Conservation (phyloP, 2,329 filamentous ascomycete genomes). For the Fonsecaea pedrosoi region DNA sequence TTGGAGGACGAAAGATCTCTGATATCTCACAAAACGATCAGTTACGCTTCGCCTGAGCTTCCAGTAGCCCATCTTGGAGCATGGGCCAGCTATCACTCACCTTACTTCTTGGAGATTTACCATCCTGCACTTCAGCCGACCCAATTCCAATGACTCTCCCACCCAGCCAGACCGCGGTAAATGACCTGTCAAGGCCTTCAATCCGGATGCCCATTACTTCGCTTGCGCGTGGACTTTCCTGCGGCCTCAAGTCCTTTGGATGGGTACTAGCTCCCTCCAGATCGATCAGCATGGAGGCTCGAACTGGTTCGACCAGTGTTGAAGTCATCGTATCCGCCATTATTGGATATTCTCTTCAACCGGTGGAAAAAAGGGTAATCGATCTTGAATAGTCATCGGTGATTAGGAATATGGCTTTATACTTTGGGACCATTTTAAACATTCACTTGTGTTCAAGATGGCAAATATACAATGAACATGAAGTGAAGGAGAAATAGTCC, state of each 20-base stretch:
- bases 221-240: background rate
- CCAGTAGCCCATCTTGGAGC: background rate
- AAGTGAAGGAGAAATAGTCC: background rate
- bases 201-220: conserved; percentile 10
- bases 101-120: conserved; percentile 18
- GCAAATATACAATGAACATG: background rate
- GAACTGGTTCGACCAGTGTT: conserved; percentile 22
- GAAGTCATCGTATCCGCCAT: background rate
- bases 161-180: conserved; percentile 27
- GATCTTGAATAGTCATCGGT: background rate
- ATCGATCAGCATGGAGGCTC: conserved; percentile 31
- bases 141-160: conserved; percentile 32
- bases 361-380: background rate
- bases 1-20: conserved; percentile 20
- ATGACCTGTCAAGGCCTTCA: conserved; percentile 22
- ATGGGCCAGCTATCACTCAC: conserved; percentile 13
- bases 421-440: background rate
- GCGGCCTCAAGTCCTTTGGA: background rate
- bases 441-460: background rate
- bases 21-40: background rate
- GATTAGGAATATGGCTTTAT: background rate
- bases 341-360: background rate
- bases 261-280: conserved; percentile 12
- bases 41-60: conserved; percentile 6
- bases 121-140: conserved; percentile 7